Conservation (phyloP, 2,329 filamentous ascomycete genomes). For the Colletotrichum caudatum region DNA sequence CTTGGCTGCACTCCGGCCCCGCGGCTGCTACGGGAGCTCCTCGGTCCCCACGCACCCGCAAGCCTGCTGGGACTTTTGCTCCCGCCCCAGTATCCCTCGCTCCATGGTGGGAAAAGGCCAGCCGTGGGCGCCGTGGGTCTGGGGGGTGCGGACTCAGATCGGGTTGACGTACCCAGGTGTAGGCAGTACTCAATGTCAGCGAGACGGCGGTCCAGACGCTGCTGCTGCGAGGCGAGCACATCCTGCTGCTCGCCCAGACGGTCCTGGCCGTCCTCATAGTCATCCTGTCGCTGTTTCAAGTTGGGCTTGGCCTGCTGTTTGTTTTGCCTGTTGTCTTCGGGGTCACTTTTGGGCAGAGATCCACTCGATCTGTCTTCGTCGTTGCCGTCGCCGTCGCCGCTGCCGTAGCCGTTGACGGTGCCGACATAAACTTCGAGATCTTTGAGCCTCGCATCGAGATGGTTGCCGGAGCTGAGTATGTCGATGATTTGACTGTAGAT, state of each 20-base stretch:
- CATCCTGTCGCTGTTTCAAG: background rate
- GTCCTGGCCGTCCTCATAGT: slow-evolving; percentile 12
- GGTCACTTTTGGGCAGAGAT: background rate
- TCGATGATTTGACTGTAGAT: background rate
- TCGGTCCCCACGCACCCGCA: background rate
- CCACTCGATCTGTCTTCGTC: background rate
- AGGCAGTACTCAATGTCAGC: slow-evolving; percentile 2
- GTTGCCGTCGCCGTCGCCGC: background rate
- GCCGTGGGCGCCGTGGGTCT: background rate
- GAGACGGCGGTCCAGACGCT: slow-evolving; percentile 18
- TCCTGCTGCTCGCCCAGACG: slow-evolving; percentile 22
- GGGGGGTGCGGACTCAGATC: background rate
- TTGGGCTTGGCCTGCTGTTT: background rate
- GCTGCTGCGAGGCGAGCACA: slow-evolving; percentile 16
- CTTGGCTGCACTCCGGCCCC: background rate
- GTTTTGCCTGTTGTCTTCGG: background rate
- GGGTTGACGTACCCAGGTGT: background rate
- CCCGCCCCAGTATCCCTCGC: slow-evolving; percentile 11
- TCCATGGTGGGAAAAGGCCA: slow-evolving; percentile 5
- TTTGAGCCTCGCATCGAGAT: background rate
- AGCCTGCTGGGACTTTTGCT: slow-evolving; percentile 13
- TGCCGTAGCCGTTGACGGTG: background rate
- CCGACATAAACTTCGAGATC: slow-evolving; percentile 2
- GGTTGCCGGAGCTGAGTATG: background rate
- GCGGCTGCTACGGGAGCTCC: slow-evolving; percentile 9